phyloP scores from a whole-genome alignment of 1,139 yeast genomes.

The Scheffersomyces stambukii region DNA sequence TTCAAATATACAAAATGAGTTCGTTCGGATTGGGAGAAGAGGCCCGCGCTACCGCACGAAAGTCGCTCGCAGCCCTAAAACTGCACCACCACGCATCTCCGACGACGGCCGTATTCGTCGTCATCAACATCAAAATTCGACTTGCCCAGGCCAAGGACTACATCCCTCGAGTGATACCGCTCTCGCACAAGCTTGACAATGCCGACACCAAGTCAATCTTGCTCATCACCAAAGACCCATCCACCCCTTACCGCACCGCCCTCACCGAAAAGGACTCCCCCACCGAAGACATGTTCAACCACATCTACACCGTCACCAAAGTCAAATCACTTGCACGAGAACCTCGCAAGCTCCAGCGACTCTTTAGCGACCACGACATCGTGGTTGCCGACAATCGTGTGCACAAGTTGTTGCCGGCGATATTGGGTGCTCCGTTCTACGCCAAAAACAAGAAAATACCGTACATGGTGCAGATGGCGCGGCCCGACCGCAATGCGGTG shows the following conservation, averaged over 20 bases:
- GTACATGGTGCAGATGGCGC: constrained; percentile 61
- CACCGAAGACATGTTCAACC: constrained; percentile 57
- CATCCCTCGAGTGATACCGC: constrained; percentile 62
- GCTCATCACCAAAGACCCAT: constrained; percentile 67
- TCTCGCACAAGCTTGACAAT: constrained; percentile 48
- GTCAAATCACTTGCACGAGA: constrained; percentile 44
- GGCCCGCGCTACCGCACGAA: constrained; percentile 18
- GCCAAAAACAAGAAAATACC: constrained; percentile 60
- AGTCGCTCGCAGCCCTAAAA: constrained; percentile 21
- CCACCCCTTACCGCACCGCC: constrained; percentile 47
- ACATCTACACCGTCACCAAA: constrained; percentile 54
- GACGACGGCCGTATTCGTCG: constrained; percentile 35
- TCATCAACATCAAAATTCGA: constrained; percentile 50
- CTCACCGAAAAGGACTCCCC: constrained; percentile 45
- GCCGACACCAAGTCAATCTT: constrained; percentile 48
- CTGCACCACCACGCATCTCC: constrained; percentile 8
- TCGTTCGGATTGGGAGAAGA: constrained; percentile 22
- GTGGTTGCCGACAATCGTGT: constrained; percentile 64
- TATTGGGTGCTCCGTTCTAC: constrained; percentile 56
- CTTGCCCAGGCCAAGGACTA: constrained; percentile 49
- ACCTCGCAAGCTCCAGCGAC: constrained; percentile 33
- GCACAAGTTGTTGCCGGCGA: constrained; percentile 51
- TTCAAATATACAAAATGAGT: no score
- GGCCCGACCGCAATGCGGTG: constrained; percentile 39
- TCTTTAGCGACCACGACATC: constrained; percentile 60